Percentiles rank a stretch among this genome's conserved stretches.
Conservation (phyloP, 345 rosid genomes). For the Leavenworthia alabamica region DNA sequence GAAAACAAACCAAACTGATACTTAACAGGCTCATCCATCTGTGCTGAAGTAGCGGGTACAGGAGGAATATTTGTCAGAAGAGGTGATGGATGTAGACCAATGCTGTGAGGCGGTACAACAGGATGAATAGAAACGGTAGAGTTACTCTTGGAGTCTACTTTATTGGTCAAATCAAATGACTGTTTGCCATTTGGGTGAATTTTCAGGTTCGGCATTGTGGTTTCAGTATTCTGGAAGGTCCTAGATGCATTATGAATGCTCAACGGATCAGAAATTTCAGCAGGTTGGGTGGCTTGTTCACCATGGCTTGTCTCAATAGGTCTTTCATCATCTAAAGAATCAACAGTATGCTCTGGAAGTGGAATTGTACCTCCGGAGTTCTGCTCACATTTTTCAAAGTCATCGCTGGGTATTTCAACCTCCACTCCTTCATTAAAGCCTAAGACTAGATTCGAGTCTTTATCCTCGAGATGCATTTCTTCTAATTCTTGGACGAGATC, state of each 20-base stretch:
- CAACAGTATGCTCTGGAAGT: conserved; percentile 37
- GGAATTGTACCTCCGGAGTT: conserved; percentile 40
- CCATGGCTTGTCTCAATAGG: conserved; percentile 35
- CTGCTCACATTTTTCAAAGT: conserved; percentile 54
- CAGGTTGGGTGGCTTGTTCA: conserved; percentile 36
- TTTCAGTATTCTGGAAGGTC: conserved; percentile 50
- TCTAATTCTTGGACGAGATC: conserved; percentile 49
- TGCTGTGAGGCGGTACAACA: conserved; percentile 32
- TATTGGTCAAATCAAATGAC: conserved; percentile 33
- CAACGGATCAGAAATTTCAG: conserved; percentile 37
- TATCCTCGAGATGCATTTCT: conserved; percentile 53
- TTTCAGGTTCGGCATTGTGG: conserved; percentile 42
- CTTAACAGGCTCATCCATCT: conserved; percentile 61
- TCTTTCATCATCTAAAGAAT: conserved; percentile 34
- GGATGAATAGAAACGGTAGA: conserved; percentile 32
- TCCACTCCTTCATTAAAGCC: conserved; percentile 90
- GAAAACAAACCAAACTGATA: conserved; percentile 96
- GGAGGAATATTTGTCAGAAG: conserved; percentile 41
- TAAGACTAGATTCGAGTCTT: conserved; percentile 58
- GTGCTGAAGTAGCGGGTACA: conserved; percentile 39
- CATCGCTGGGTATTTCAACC: conserved; percentile 74
- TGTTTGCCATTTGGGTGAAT: conserved; percentile 39
- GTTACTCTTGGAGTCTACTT: conserved; percentile 36
- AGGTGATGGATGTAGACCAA: conserved; percentile 35
- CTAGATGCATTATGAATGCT: conserved; percentile 37